Conservation (phyloP, 192 early-diverging fungal species). For the Linnemannia hyalina region DNA sequence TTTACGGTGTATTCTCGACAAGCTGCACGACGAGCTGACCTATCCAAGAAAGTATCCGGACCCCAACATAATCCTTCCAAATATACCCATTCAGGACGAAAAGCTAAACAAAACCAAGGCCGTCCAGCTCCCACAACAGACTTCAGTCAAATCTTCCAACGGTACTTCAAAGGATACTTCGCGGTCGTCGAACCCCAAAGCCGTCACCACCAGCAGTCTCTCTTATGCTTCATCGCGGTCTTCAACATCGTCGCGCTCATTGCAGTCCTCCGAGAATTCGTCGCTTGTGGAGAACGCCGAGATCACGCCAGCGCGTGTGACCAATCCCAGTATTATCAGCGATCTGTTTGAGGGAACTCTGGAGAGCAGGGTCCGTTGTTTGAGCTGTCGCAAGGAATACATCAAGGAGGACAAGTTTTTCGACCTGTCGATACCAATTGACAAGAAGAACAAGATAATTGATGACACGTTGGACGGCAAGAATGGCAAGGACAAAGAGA, state of each 20-base stretch:
- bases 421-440: slow-evolving; percentile 57
- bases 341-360: slow-evolving; percentile 57
- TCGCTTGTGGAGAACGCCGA: slow-evolving; percentile 45
- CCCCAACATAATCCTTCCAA: neutral
- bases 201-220: slow-evolving; percentile 29
- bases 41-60: slow-evolving; percentile 42
- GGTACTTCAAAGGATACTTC: slow-evolving; percentile 6
- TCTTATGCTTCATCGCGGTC: slow-evolving; percentile 44
- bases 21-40: slow-evolving; percentile 57
- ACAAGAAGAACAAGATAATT: slow-evolving; percentile 57
- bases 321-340: slow-evolving; percentile 53
- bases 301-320: slow-evolving; percentile 48
- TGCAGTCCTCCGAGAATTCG: slow-evolving; percentile 39
- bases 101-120: slow-evolving; percentile 15
- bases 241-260: slow-evolving; percentile 38
- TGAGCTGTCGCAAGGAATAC: slow-evolving; percentile 55
- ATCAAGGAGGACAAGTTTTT: slow-evolving; percentile 61
- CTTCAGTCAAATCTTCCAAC: neutral
- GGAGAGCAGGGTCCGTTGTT: slow-evolving; percentile 54
- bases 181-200: slow-evolving; percentile 13
- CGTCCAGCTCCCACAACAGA: slow-evolving; percentile 4
- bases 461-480: slow-evolving; percentile 29
- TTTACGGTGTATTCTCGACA: slow-evolving; percentile 55
- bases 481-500: slow-evolving; percentile 34
- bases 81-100: slow-evolving; percentile 37